Evolutionary conservation across 2,329 filamentous ascomycete genomes (phyloP).

Genomic region (Alternaria dauci): DNA sequence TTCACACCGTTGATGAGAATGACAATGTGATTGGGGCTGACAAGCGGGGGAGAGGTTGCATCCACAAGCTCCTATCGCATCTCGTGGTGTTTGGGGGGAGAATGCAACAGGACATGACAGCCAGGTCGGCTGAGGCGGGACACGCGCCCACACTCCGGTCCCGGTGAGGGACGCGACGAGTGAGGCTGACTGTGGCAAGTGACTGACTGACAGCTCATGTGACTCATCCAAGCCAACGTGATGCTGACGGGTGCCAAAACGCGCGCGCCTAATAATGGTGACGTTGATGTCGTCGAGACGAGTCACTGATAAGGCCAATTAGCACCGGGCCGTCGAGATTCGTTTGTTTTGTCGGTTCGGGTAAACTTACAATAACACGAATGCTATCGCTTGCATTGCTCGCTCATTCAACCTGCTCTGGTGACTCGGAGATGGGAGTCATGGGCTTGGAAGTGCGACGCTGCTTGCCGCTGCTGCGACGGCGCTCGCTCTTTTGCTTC

Average conservation of each 20-base stretch:
- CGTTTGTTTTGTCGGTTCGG: neutral
- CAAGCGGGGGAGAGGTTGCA: conserved; percentile 1
- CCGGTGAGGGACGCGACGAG: conserved; percentile 4
- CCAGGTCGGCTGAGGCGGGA: conserved; percentile 3
- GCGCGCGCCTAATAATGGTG: conserved; percentile 22
- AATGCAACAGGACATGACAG: conserved; percentile 1
- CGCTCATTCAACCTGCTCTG: conserved; percentile 50
- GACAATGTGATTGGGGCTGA: conserved; percentile 3
- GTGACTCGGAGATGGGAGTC: conserved; percentile 53
- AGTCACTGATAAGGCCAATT: conserved; percentile 13
- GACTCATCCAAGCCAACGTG: conserved; percentile 12
- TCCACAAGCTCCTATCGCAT: conserved; percentile 1
- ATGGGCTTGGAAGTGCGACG: conserved; percentile 53
- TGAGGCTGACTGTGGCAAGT: conserved; percentile 6
- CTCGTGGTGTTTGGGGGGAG: neutral
- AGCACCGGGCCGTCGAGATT: conserved; percentile 10
- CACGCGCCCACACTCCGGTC: conserved; percentile 5
- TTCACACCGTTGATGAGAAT: conserved; percentile 1
- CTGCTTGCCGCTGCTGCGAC: conserved; percentile 53
- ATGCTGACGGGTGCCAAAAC: neutral
- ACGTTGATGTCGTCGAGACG: conserved; percentile 19
- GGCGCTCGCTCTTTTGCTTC: conserved; percentile 53
- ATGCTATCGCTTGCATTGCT: neutral
- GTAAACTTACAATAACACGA: conserved; percentile 16
- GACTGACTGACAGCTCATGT: conserved; percentile 14